Base-by-base conservation (phyloP, 495 filamentous ascomycete species). In the Aspergillus nanangensis region DNA sequence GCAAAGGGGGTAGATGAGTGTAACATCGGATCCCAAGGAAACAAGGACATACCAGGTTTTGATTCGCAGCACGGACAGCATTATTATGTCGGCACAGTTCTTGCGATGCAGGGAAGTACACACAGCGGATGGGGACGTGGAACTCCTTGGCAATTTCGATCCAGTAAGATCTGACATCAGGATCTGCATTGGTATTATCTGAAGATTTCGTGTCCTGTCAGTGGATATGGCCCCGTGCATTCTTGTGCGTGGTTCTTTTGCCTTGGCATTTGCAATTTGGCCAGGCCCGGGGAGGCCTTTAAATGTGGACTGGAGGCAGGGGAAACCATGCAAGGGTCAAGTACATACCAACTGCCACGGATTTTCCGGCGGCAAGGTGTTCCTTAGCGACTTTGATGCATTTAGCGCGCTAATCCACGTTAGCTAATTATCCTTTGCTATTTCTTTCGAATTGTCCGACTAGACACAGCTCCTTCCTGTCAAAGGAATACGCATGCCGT, bases 151-250 rank as follows among this genome's bases (percentile, higher is more conserved):
- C 89, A 17, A 96, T 67, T 8, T 78, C 70, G 19, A 87, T 63
- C 90, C 90, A 96, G 44, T 84, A 68, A 9, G 72, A 71, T 53
- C 94, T 71, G 29, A 82, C 87, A 38, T 89, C 87, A 3, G 66
- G 55, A 56, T 95, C 83, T 24, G 92, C 80, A 58, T 96, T 97
- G 20, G 93, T 96, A 62, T 95, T 97, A 63, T 98, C 92, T 95
- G 53, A 41, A 20, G n/a, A n/a, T 10, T 11, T 20, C 32, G 27
- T 20, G 22, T 20, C 20, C 9, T 14, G 37, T 21, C 13, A 29
- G 11, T 11, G 25, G 11, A 11, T 7, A 7, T 29, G 5, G 25
- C 25, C 11, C 25, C 7, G 25, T 29, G 25, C 25, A 29, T 7
- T 29, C 25, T 29, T 29, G 11, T 29, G 7, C 11, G 25, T 29